Evolutionary conservation across 1,284 basidiomycete genomes (phyloP), one percentile per base, ranked within the genome.

Genomic region (Ganoderma lucidum): DNA sequence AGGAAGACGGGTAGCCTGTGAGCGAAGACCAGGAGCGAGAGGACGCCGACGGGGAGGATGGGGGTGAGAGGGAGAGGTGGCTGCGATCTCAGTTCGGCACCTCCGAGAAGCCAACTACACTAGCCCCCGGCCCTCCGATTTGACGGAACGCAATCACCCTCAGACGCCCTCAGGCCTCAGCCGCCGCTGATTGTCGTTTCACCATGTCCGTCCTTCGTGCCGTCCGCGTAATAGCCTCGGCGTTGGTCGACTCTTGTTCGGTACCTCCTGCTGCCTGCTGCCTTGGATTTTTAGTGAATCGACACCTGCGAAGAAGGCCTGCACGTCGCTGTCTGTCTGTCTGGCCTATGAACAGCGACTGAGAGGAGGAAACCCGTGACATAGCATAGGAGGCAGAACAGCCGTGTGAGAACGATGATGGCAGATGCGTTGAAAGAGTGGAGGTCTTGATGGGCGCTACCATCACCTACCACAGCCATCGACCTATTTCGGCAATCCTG

Each of bases 1-100:
- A 77, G 73, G 65, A 35, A 32, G 53, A 15, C 15, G 23, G 53
- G 23, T 48, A 17, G 12, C 39, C 51, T 30, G 53, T 9, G 30
- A 56, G 35, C 53, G 30, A 35, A 12, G 14, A 28, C 30, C 6
- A 28, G 14, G 5, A 45, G 14, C 17, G 23, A 28, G 15, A 56
- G 53, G 53, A 48, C 19, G 45, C 6, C 8, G 9, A 41, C 10
- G 5, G 28, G 9, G 12, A 32, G 56, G 19, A 51, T 8, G 32
- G 56, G 35, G 35, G 56, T 15, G 35, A 39, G 56, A 59, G 56
- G 10, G 5, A 39, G 56, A 39, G 56, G 32, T 39, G 35, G 23
- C 58, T 60, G 58, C 58, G 41, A 42, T 61, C 39, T 30, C 37
- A 3, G 59, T n/a, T 42, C 59, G 23, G 53, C 10, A 12, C 5